Evolutionary conservation across 345 rosid species (phyloP).

Genomic region (Conringia planisiliqua): DNA sequence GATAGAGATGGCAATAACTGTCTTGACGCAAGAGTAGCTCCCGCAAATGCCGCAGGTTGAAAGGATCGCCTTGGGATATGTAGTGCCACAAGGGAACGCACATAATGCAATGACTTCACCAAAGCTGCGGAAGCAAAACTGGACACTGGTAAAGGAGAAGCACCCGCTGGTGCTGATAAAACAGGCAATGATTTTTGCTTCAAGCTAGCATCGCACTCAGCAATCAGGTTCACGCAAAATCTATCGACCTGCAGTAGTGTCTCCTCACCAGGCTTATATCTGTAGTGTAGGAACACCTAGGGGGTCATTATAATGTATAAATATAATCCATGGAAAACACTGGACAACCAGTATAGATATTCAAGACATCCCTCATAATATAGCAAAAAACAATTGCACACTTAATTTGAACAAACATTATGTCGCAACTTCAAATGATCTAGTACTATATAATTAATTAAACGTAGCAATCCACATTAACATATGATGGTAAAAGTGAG

Average conservation of each 20-base stretch:
- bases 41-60: conserved; percentile 88
- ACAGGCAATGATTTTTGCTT: conserved; percentile 47
- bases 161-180: conserved; percentile 40
- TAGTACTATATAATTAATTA: background rate
- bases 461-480: conserved; percentile 1
- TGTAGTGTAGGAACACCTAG: conserved; percentile 39
- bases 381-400: background rate
- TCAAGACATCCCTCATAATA: background rate
- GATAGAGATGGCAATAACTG: conserved; percentile 80
- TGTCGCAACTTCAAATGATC: conserved; percentile 6
- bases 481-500: background rate
- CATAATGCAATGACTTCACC: conserved; percentile 92
- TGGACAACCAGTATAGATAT: background rate
- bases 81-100: conserved; percentile 85
- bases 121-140: conserved; percentile 81
- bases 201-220: conserved; percentile 68
- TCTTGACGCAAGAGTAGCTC: conserved; percentile 69
- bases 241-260: conserved; percentile 82
- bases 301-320: conserved; percentile 11
- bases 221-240: conserved; percentile 69
- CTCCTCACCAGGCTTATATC: conserved; percentile 96
- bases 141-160: conserved; percentile 74
- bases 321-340: conserved; percentile 7
- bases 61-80: conserved; percentile 84
- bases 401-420: background rate